A percentile compares a stretch with the other conserved stretches of the same genome.
Conservation (phyloP, 1,139 yeast genomes). For the Pichia sp. region DNA sequence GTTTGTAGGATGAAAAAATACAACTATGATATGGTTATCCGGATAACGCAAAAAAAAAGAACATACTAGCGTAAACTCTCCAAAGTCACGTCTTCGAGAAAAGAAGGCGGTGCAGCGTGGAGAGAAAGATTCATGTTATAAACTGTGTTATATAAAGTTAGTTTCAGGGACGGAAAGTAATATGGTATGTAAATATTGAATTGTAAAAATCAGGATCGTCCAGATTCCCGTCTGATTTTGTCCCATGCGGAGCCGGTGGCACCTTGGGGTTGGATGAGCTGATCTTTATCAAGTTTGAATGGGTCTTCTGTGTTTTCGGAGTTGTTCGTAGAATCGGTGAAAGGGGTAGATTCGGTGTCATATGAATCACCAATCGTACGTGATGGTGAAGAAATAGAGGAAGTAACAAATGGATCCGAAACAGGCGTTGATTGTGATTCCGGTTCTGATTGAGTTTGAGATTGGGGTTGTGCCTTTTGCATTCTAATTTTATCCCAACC, state of each 20-base stretch:
- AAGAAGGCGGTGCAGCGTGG: no score
- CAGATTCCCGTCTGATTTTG: conserved; percentile 10
- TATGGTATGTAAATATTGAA: no score
- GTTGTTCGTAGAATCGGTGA: neutral
- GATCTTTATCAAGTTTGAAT: conserved; percentile 1
- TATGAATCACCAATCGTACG: conserved; percentile 15
- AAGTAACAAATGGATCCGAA: no score
- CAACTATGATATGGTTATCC: no score
- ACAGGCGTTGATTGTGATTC: no score
- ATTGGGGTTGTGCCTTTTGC: neutral
- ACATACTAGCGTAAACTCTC: no score
- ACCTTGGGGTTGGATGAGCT: conserved; percentile 6
- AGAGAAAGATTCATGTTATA: no score
- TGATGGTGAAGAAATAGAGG: conserved; percentile 1
- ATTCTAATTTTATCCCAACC: conserved; percentile 14
- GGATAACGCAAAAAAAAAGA: neutral
- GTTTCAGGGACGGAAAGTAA: no score
- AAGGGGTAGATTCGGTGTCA: neutral
- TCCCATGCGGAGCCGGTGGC: conserved; percentile 16
- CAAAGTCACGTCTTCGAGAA: no score
- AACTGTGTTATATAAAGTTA: no score
- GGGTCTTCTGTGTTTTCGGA: neutral
- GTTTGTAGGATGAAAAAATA: neutral
- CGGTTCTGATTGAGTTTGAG: neutral
- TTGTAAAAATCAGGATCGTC: no score